A percentile compares a stretch with the other conserved stretches of the same genome.
Conservation (phyloP, 2,329 filamentous ascomycete species). For the Ophiocordyceps camponoti-rufipedis region DNA sequence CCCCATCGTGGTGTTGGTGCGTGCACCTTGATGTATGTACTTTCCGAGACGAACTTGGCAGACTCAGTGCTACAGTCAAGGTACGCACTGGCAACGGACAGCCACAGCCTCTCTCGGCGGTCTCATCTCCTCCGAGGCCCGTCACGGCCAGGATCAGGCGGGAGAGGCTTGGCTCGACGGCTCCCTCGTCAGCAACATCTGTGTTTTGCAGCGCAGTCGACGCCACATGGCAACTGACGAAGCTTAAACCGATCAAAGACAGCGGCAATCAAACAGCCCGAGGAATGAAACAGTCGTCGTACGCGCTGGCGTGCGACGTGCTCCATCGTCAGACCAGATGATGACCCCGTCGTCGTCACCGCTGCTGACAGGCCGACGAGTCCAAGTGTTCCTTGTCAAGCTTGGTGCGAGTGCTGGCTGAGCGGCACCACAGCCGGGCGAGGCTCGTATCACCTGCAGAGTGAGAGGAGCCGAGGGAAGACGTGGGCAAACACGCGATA, state of each 20-base stretch:
- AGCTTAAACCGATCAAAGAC: constrained; percentile 1
- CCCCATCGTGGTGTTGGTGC: too few relatives aligned
- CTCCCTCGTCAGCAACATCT: too few relatives aligned
- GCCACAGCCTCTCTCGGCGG: too few relatives aligned
- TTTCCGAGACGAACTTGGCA: too few relatives aligned
- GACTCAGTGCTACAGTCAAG: too few relatives aligned
- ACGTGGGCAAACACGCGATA: not conserved
- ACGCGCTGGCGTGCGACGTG: not conserved
- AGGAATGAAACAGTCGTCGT: not conserved
- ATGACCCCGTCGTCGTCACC: not conserved
- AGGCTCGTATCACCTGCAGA: not conserved
- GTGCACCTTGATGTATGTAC: too few relatives aligned
- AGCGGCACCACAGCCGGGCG: not conserved
- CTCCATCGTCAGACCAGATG: not conserved
- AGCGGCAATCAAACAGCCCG: not conserved
- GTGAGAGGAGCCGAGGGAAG: not conserved
- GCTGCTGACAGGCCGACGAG: not conserved
- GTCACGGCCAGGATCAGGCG: too few relatives aligned
- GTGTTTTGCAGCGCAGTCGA: not conserved
- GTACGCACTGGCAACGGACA: too few relatives aligned
- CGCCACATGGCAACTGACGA: constrained; percentile 1
- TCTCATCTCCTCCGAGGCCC: too few relatives aligned
- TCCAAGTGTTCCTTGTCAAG: not conserved
- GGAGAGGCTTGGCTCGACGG: too few relatives aligned
- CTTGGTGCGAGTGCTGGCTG: not conserved